These are phyloP conservation scores for Crepidotus variabilis DNA, from an alignment of 768 basidiomycete genomes.

Conservation along the genomic window DNA sequence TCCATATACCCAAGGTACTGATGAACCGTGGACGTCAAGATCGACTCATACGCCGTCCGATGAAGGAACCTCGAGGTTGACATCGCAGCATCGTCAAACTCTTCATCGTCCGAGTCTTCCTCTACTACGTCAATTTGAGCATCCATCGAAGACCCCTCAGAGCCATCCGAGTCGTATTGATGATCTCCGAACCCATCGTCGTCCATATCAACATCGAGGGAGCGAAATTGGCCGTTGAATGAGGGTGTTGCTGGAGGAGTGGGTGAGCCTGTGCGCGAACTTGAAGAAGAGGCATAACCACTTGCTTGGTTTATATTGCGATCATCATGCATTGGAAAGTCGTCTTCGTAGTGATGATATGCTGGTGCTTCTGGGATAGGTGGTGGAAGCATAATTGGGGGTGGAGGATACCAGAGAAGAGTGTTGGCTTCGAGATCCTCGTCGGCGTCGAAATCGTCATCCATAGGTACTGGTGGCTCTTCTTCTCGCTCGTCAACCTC, in stretches of 20 bases:
- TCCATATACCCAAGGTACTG: conserved; percentile 7
- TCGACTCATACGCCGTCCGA: conserved; percentile 11
- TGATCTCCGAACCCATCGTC: not conserved
- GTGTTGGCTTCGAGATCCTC: not conserved
- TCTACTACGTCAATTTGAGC: not conserved
- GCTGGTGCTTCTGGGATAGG: not conserved
- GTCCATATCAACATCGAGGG: not conserved
- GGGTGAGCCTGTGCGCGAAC: not conserved
- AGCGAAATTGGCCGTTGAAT: not conserved
- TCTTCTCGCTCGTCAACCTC: not conserved
- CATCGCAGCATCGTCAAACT: conserved; percentile 4
- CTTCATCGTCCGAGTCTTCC: not conserved
- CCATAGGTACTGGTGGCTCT: not conserved
- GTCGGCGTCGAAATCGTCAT: not conserved
- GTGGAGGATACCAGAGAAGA: not conserved
- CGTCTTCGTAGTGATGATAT: not conserved
- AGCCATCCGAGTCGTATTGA: not conserved
- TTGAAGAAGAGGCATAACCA: not conserved
- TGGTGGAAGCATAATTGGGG: not conserved
- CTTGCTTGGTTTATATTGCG: not conserved
- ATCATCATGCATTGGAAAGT: not conserved
- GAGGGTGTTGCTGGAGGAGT: not conserved
- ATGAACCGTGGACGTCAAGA: conserved; percentile 12
- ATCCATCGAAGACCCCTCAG: not conserved
- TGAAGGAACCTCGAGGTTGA: conserved; percentile 3